Evolutionary conservation across 2,329 filamentous ascomycete genomes (phyloP), one percentile per base, ranked within the genome.

Genomic region (Calcarisporium arbuscula): DNA sequence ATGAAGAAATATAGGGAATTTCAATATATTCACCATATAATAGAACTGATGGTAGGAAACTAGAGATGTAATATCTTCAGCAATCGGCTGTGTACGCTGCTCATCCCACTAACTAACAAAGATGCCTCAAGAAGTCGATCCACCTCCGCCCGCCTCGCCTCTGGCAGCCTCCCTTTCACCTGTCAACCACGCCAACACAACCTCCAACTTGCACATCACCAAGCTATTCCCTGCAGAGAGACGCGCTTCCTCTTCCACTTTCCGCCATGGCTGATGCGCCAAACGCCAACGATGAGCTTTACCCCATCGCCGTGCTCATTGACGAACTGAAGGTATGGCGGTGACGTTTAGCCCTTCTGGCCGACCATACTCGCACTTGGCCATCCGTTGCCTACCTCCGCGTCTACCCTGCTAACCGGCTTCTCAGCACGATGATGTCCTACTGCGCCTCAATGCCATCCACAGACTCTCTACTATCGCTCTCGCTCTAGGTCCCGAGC

Each of bases 241-340:
- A 53, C 50, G 50, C 53, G 54, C 53, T 52, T 38, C 44, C 46
- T 38, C 51, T 48, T 28, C 42, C 44, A 43, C 53, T 54, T 56
- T 62, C 67, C 76, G 74, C 64, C 64, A 96, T 96, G 90, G 87
- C 77, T 67, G 77, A 95, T 70, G 83, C 82, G 68, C 76, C 82
- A 64, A 85, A 82, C 67, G 80, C 90, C 72, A 94, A 83, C 65
- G 92, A 98, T 70, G 94, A 96, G 81, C 88, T 98, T 57, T 98
- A 96, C 67, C 92, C 92, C 62, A 98, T 98, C 73, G 92, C 94
- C 59, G 92, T 98, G 51, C 82, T 98, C 67, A 98, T 98, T 67
- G 92, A 98, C 66, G 92, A 98, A 78, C 77, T 98, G 58, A 98
- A 95, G 86, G 89, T 95, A 77, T 54, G 64, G 55, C 48, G 46